phyloP scores from a whole-genome alignment of 75 land plant species.

The Cryptomeria japonica region DNA sequence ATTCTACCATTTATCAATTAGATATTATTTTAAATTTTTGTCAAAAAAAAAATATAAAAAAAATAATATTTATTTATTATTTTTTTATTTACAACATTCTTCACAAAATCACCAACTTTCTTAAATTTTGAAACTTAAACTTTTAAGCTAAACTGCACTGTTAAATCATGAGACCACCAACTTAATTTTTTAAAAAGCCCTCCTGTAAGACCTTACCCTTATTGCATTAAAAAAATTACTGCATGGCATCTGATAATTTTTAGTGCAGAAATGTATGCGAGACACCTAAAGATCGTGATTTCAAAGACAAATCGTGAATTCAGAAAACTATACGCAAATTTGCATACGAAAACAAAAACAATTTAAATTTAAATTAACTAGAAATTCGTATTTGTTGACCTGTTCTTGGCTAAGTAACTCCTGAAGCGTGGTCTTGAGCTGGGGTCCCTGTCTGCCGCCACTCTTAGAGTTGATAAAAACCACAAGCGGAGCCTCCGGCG shows the following conservation, averaged over 20 bases:
- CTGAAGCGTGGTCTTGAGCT: conserved; percentile 15
- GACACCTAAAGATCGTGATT: not conserved
- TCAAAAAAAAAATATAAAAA: no score
- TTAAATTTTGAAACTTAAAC: no score
- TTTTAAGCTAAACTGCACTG: no score
- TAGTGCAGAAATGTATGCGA: not conserved
- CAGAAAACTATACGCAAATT: not conserved
- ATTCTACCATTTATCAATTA: no score
- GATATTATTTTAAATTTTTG: no score
- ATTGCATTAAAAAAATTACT: not conserved
- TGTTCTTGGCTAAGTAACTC: conserved; percentile 38
- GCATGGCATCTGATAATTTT: not conserved
- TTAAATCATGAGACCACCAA: no score
- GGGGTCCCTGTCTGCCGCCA: conserved; percentile 47
- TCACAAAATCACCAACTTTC: no score
- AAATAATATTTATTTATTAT: no score
- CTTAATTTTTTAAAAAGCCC: no score
- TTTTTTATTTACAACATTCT: no score
- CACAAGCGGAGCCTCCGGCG: conserved; percentile 36
- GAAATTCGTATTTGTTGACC: conserved; percentile 10
- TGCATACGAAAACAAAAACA: not conserved
- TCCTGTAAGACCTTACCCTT: no score
- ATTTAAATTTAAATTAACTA: not conserved
- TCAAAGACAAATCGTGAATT: not conserved
- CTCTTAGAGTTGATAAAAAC: conserved; percentile 52